These are phyloP conservation scores for Mycena amicta DNA, from an alignment of 768 basidiomycete genomes.

Conservation along the genomic window DNA sequence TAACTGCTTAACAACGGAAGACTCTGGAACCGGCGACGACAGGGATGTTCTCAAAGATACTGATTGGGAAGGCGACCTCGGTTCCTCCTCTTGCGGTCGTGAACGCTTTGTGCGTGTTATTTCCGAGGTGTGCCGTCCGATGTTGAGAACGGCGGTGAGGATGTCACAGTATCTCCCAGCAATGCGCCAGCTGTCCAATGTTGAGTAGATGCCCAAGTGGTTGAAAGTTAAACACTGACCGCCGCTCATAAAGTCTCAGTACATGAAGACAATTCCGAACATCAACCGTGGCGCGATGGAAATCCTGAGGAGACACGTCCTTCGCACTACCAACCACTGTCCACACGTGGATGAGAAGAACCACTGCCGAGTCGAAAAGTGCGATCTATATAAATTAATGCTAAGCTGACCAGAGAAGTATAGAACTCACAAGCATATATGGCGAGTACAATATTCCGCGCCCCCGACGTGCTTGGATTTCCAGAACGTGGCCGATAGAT, in stretches of 20 bases:
- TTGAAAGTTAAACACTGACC: neutral
- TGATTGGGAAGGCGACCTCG: neutral
- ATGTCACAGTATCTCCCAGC: slow-evolving; percentile 15
- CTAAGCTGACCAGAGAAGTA: neutral
- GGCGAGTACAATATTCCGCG: slow-evolving; percentile 3
- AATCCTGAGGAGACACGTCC: slow-evolving; percentile 23
- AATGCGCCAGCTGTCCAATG: slow-evolving; percentile 10
- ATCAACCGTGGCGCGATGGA: slow-evolving; percentile 37
- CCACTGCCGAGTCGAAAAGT: slow-evolving; percentile 41
- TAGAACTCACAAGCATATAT: slow-evolving; percentile 2
- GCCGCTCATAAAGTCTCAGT: slow-evolving; percentile 10
- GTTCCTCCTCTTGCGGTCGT: neutral
- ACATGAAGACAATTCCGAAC: slow-evolving; percentile 42
- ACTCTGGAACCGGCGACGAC: neutral
- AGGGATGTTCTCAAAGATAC: neutral
- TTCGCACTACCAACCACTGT: slow-evolving; percentile 28
- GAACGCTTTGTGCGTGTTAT: slow-evolving; percentile 1
- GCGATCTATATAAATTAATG: slow-evolving; percentile 11
- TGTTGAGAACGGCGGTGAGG: slow-evolving; percentile 10
- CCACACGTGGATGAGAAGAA: slow-evolving; percentile 48
- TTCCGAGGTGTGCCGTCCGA: slow-evolving; percentile 1
- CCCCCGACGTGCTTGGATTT: slow-evolving; percentile 38
- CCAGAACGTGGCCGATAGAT: slow-evolving; percentile 49
- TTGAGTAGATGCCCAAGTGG: neutral
- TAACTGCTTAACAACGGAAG: neutral